Percentiles rank a stretch among this genome's conserved stretches.
Conservation (phyloP, 2,329 filamentous ascomycete genomes). For the Didymellaceae sp. region DNA sequence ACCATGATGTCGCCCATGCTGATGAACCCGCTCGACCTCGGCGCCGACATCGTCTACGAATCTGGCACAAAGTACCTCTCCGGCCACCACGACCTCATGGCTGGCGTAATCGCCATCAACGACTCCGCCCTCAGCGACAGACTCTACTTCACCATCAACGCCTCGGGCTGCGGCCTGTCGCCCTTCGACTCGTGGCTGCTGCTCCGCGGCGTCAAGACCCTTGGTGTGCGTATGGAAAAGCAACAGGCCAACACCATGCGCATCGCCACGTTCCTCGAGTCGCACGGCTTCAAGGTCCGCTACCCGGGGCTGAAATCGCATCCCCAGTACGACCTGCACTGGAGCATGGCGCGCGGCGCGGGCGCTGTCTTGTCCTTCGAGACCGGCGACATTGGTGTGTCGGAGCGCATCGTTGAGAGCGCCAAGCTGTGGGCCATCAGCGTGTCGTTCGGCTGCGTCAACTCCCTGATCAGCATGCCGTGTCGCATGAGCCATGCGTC, state of each 20-base stretch:
- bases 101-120: conserved; percentile 92
- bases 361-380: conserved; percentile 96
- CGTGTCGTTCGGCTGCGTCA: conserved; percentile 97
- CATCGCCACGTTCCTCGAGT: conserved; percentile 91
- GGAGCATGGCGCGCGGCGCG: conserved; percentile 91
- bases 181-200: conserved; percentile 97
- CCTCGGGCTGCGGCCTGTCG: conserved; percentile 89
- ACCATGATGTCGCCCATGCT: conserved; percentile 98
- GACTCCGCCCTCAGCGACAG: conserved; percentile 81
- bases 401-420: conserved; percentile 92
- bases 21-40: conserved; percentile 89
- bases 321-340: conserved; percentile 94
- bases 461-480: conserved; percentile 98
- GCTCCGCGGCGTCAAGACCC: conserved; percentile 93
- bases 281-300: conserved; percentile 89
- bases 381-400: conserved; percentile 82
- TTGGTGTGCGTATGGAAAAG: conserved; percentile 98
- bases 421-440: conserved; percentile 93
- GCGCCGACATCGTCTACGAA: conserved; percentile 96
- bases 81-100: conserved; percentile 98
- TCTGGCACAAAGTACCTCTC: conserved; percentile 98
- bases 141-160: conserved; percentile 96
- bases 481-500: conserved; percentile 99
- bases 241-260: conserved; percentile 91
- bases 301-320: conserved; percentile 95